Percentiles rank a stretch among this genome's conserved stretches.
Conservation (phyloP, 345 rosid species). For the Syzygium grande region DNA sequence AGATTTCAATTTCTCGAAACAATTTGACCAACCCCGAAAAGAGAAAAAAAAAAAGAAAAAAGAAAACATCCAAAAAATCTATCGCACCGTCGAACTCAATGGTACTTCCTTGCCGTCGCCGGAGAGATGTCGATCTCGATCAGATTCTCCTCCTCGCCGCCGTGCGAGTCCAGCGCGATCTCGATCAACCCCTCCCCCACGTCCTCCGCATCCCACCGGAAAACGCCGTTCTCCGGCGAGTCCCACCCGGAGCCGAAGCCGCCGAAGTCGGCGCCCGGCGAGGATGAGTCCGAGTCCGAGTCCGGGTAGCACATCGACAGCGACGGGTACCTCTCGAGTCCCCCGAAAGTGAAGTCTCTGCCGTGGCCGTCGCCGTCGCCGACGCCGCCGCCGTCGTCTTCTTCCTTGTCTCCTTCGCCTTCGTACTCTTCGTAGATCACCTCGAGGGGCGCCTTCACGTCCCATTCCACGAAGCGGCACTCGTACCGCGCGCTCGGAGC, state of each 20-base stretch:
- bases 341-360: neutral
- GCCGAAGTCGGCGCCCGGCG: slow-evolving; percentile 26
- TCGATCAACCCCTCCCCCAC: slow-evolving; percentile 68
- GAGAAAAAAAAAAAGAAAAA: neutral
- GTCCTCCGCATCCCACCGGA: slow-evolving; percentile 45
- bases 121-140: slow-evolving; percentile 67
- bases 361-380: neutral
- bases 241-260: slow-evolving; percentile 24
- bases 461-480: slow-evolving; percentile 49
- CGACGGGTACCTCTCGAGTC: neutral
- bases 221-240: slow-evolving; percentile 19
- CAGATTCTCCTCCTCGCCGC: slow-evolving; percentile 56
- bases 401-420: slow-evolving; percentile 36
- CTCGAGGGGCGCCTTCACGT: slow-evolving; percentile 72
- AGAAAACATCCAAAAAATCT: neutral
- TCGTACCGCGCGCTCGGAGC: neutral
- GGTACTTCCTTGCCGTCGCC: neutral
- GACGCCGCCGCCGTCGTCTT: neutral
- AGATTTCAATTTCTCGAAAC: neutral
- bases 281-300: slow-evolving; percentile 39
- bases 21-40: neutral
- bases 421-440: slow-evolving; percentile 66
- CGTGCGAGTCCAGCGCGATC: slow-evolving; percentile 28
- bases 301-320: slow-evolving; percentile 14
- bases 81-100: neutral